Percentiles rank a stretch among this genome's conserved stretches.
phyloP scores from a whole-genome alignment of 116 monocot genomes.

The Papilionanthe hybrid region DNA sequence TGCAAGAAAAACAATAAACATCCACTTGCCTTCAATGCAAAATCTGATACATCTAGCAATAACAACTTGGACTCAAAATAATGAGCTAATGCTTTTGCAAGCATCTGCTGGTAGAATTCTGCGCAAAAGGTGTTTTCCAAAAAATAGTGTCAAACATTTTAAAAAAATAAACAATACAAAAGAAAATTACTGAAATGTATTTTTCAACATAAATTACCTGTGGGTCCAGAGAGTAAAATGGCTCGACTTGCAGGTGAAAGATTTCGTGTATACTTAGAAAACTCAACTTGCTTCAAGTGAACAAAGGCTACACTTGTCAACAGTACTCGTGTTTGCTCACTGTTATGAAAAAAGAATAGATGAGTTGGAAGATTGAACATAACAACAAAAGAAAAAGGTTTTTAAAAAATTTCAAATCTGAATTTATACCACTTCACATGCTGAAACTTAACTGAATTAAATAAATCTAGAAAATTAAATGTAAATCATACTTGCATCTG shows the following conservation, averaged over 20 bases:
- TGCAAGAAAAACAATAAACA: not conserved
- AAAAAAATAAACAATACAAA: conserved; percentile 2
- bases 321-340: conserved; percentile 61
- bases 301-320: conserved; percentile 71
- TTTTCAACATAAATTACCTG: conserved; percentile 32
- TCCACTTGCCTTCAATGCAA: conserved; percentile 62
- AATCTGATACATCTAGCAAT: conserved; percentile 79
- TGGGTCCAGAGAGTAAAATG: conserved; percentile 68
- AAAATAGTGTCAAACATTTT: conserved; percentile 6
- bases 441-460: not conserved
- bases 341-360: conserved; percentile 21
- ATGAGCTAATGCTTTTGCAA: conserved; percentile 61
- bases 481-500: not conserved
- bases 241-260: conserved; percentile 65
- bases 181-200: not conserved
- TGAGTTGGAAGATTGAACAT: not conserved
- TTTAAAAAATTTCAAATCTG: conserved; percentile 1
- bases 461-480: not conserved
- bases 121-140: not conserved
- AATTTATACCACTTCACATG: not conserved
- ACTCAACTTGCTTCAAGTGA: conserved; percentile 56
- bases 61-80: conserved; percentile 75
- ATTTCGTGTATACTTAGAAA: conserved; percentile 58
- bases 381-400: not conserved
- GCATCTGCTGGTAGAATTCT: conserved; percentile 81